A percentile compares a stretch with the other conserved stretches of the same genome.
Evolutionary conservation across 768 basidiomycete genomes (phyloP).

Genomic region (Leccinum olivaceopallidum): DNA sequence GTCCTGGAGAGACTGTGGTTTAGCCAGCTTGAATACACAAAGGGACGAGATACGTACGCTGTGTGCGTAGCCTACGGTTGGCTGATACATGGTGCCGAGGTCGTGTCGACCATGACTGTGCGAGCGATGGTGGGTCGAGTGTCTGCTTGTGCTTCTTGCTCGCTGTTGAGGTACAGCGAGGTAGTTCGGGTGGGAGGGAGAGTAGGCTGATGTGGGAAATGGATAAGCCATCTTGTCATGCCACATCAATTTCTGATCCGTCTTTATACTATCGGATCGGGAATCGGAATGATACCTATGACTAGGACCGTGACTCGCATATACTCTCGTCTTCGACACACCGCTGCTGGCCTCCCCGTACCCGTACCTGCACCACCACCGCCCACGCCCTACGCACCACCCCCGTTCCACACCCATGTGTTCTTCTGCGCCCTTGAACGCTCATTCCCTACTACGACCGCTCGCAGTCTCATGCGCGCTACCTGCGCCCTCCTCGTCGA

Average conservation of each 20-base stretch:
- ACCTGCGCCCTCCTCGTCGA: conserved; percentile 79
- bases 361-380: conserved; percentile 14
- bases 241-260: neutral
- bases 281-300: conserved; percentile 5
- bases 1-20: neutral
- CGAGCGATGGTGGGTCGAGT: conserved; percentile 8
- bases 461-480: conserved; percentile 80
- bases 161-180: conserved; percentile 8
- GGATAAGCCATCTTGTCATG: conserved; percentile 20
- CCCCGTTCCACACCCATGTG: conserved; percentile 82
- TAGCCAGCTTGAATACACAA: neutral
- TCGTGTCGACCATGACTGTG: conserved; percentile 10
- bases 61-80: conserved; percentile 11
- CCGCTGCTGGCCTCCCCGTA: conserved; percentile 11
- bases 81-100: neutral
- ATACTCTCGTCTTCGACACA: conserved; percentile 18
- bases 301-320: conserved; percentile 7
- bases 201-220: conserved; percentile 18
- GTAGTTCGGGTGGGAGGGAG: conserved; percentile 1
- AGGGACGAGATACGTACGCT: conserved; percentile 13
- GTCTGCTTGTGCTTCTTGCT: conserved; percentile 21
- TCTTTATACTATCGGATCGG: conserved; percentile 18
- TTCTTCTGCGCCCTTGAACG: conserved; percentile 73
- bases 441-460: conserved; percentile 72
- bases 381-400: conserved; percentile 49